A percentile compares a stretch with the other conserved stretches of the same genome.
Evolutionary conservation across 371 early-diverging fungal species (phyloP).

Genomic region (Rhizopus sp.): DNA sequence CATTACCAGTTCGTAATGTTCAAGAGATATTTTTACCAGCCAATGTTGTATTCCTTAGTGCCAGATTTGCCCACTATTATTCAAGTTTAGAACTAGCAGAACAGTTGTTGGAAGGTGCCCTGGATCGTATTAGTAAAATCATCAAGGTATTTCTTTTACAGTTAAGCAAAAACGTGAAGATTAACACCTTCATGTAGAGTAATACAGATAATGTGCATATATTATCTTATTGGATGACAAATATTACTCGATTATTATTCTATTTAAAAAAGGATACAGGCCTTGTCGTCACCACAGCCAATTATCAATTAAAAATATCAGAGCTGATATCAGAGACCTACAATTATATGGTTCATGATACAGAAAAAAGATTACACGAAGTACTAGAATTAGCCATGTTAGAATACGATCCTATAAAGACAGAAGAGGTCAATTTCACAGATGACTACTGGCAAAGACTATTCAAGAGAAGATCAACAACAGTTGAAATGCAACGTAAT

Average conservation of each 20-base stretch:
- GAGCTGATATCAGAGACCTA: conserved; percentile 75
- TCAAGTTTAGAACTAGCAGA: conserved; percentile 72
- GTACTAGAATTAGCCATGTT: conserved; percentile 69
- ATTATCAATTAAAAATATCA: conserved; percentile 65
- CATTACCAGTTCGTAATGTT: conserved; percentile 40
- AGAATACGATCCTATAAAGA: conserved; percentile 65
- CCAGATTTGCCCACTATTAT: conserved; percentile 86
- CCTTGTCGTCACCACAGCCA: conserved; percentile 60
- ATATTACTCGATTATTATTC: conserved; percentile 71
- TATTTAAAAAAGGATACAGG: conserved; percentile 80
- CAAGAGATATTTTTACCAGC: conserved; percentile 77
- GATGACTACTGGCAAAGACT: conserved; percentile 57
- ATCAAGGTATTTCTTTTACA: conserved; percentile 53
- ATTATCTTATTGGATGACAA: conserved; percentile 81
- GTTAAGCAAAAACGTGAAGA: background rate
- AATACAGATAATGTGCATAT: conserved; percentile 28
- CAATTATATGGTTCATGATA: conserved; percentile 56
- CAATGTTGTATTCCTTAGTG: conserved; percentile 84
- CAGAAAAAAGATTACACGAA: conserved; percentile 55
- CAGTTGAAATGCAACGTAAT: conserved; percentile 10
- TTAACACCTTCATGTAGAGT: conserved; percentile 12
- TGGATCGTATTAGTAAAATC: conserved; percentile 60
- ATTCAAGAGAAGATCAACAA: conserved; percentile 33
- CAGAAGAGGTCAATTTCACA: conserved; percentile 65
- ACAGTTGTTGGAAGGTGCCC: conserved; percentile 63